Evolutionary conservation across 2,329 filamentous ascomycete genomes (phyloP), one percentile per base, ranked within the genome.

Genomic region (Herpotrichia juniperi): DNA sequence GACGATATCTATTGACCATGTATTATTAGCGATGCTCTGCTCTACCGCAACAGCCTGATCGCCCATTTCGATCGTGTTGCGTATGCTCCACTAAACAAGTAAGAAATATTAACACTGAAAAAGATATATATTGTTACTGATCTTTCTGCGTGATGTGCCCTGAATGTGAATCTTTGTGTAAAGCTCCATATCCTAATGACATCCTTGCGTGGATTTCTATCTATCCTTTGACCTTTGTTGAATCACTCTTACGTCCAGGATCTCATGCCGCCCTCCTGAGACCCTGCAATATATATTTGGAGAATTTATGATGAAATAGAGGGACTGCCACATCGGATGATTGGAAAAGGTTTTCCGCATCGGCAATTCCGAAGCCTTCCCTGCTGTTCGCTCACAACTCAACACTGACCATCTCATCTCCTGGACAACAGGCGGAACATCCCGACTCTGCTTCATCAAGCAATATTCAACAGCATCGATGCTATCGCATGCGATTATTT

Each of bases 21-120:
- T 70, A 66, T 61, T 64, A n/a, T 55, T 72, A 70, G 59, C 54
- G 61, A 55, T 67, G 49, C 49, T 46, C 43, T 57, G 34, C 24
- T 25, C 25, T 58, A 57, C 61, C 64, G 64, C 63, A 68, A 68
- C 60, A 57, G 67, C 68, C 71, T 65, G 68, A 72, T 72, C 68
- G 61, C 51, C 59, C 52, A 54, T 25, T 52, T 52, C 58, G 68
- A 67, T 73, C 69, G 64, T 64, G 59, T 65, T 64, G 64, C 61
- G 48, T 57, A 50, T 60, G 59, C 58, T 53, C 22, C 58, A 59
- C 58, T 61, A 58, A 68, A 63, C 50, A 51, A 35, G 45, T 42
- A 47, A 67, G 62, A 57, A 58, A 57, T 63, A 46, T 51, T 54
- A 59, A 54, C 47, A 63, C 67, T 61, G 56, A 63, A 66, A 60